Evolutionary conservation across 2,329 filamentous ascomycete genomes (phyloP), one percentile per base, ranked within the genome.

Genomic region (Pestalotiopsis sp.): DNA sequence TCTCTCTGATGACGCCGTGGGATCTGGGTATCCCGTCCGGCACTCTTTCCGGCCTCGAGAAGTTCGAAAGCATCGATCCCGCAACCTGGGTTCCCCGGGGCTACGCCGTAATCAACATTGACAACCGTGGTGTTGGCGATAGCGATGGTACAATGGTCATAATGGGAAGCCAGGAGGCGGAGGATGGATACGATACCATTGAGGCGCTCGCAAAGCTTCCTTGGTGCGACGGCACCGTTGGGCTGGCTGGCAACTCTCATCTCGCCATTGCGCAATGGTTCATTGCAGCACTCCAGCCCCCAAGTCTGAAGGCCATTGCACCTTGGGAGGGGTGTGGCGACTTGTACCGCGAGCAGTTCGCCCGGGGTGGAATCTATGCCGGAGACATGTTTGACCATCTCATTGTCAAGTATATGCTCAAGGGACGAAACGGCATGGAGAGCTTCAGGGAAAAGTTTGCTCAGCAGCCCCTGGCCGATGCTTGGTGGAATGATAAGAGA

Each of bases 111-210:
- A 67, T 78, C 38, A 75, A 74, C 65, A 66, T 73, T 20, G 74
- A 76, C 68, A 31, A 70, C 7, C 68, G 75, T 17, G 75, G 74
- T 2, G 65, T 70, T 9, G 68, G 69, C 3, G 67, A 75, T 63
- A 70, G 66, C 14, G 74, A 75, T 27, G 75, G 75, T 12, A 49
- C 65, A 41, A 67, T 75, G 39, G 66, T 57, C 2, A 68, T 72
- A 14, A 70, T 71, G 69, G 75, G 75, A 2, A 59, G 65, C 1
- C 71, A 72, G 49, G 74, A 77, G 57, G 75, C 67, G 13, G 66
- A 74, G 36, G 76, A 77, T 66, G 73, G 73, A 0, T 73, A 75
- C 59, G 76, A 78, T 65, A 69, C 69, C 31, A 68, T 77, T 38
- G 74, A 78, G 36, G 68, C 41, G 31, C 59, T 77, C 38, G 73